Percentiles rank a stretch among this genome's conserved stretches.
These are phyloP conservation scores for Trametes hirsuta DNA, from an alignment of 1,284 basidiomycete species.

Conservation along the genomic window DNA sequence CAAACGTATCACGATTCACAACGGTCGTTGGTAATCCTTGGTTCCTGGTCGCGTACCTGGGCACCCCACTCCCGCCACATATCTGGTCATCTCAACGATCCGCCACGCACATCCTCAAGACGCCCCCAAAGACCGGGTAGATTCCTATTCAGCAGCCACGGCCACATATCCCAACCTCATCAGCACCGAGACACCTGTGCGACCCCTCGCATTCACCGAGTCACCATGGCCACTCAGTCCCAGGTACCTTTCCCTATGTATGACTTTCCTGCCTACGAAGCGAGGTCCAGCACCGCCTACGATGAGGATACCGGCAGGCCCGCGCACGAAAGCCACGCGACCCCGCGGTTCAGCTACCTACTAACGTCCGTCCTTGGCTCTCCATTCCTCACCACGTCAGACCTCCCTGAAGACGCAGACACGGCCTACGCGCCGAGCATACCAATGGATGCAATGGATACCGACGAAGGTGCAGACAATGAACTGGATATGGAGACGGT, in stretches of 20 bases:
- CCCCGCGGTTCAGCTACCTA: constrained; percentile 36
- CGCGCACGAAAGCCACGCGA: constrained; percentile 12
- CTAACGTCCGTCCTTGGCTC: constrained; percentile 37
- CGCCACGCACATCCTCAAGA: too few relatives aligned
- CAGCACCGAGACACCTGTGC: too few relatives aligned
- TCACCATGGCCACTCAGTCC: neutral
- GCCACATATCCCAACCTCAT: too few relatives aligned
- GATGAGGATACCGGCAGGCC: neutral
- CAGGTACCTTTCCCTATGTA: neutral
- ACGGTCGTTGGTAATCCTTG: too few relatives aligned
- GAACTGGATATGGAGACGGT: constrained; percentile 43
- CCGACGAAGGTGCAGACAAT: constrained; percentile 15
- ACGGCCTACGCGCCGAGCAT: constrained; percentile 20
- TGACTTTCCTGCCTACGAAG: neutral
- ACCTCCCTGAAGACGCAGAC: constrained; percentile 31
- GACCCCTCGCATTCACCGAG: neutral
- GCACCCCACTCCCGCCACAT: too few relatives aligned
- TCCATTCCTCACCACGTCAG: constrained; percentile 38
- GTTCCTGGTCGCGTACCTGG: too few relatives aligned
- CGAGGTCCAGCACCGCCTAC: neutral
- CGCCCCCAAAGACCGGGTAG: too few relatives aligned
- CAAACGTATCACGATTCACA: too few relatives aligned
- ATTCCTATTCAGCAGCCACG: too few relatives aligned
- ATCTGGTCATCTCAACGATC: too few relatives aligned
- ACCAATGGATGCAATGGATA: constrained; percentile 13